Evolutionary conservation across 225 moss, liverwort and hornwort genomes (phyloP).

Genomic region (Sphagnum contortum): DNA sequence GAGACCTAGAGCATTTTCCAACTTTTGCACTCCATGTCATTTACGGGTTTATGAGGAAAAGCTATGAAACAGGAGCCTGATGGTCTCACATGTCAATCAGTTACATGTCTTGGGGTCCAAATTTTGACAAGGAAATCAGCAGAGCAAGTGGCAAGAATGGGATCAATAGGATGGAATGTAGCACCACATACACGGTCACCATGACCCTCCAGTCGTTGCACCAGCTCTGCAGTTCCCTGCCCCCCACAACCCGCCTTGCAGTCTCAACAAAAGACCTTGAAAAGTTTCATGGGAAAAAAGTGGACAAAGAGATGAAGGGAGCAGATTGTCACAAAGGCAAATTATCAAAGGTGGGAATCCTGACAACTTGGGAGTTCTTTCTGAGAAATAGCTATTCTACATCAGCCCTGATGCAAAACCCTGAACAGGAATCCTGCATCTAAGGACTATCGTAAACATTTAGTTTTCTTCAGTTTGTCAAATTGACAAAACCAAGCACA

Average conservation of each 20-base stretch:
- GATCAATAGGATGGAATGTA: constrained; percentile 68
- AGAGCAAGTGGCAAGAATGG: constrained; percentile 72
- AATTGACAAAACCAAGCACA: no score
- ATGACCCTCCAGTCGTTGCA: constrained; percentile 89
- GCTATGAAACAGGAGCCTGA: no score
- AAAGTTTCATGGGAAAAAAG: neutral
- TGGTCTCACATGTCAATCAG: constrained; percentile 6
- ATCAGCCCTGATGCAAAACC: no score
- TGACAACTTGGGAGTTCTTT: no score
- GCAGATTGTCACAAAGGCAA: neutral
- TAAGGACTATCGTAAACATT: no score
- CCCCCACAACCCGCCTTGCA: neutral
- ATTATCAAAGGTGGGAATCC: no score
- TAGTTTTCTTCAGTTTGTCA: no score
- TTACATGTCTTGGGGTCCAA: constrained; percentile 54
- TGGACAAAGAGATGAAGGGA: neutral
- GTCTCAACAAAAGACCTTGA: constrained; percentile 5
- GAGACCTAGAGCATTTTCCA: no score
- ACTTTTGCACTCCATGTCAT: no score
- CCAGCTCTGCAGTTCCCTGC: constrained; percentile 80
- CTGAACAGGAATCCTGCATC: no score
- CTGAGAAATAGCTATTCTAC: no score
- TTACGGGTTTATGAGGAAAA: no score
- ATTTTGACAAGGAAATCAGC: constrained; percentile 75
- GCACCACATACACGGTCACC: constrained; percentile 77